Conservation (phyloP, 768 basidiomycete genomes). For the Agrocybe pediades region DNA sequence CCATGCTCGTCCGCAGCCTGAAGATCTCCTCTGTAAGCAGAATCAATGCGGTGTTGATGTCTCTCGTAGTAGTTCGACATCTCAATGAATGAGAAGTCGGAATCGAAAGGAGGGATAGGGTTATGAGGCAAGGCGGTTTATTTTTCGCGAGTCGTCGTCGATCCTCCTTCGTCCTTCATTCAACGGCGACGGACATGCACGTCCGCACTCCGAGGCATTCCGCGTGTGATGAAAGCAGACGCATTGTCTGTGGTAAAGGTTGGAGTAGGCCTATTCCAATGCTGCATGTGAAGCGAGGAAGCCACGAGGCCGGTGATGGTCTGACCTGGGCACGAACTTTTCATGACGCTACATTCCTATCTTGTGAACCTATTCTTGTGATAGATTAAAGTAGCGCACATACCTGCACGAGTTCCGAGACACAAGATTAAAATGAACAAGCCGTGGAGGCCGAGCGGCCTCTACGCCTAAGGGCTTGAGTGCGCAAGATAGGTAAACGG, state of each 20-base stretch:
- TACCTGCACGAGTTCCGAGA: too few relatives aligned
- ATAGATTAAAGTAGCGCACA: too few relatives aligned
- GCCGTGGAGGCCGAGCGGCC: too few relatives aligned
- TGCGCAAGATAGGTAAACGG: too few relatives aligned
- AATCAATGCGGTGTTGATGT: constrained; percentile 16
- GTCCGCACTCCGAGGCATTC: neutral
- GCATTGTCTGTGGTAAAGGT: neutral
- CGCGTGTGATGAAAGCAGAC: neutral
- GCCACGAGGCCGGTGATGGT: constrained; percentile 1
- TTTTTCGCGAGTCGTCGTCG: neutral
- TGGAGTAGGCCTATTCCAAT: neutral
- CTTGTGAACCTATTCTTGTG: too few relatives aligned
- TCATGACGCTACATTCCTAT: neutral
- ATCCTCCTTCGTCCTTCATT: too few relatives aligned
- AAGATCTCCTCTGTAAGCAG: constrained; percentile 16
- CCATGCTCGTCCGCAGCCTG: constrained; percentile 17
- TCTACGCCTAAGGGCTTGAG: too few relatives aligned
- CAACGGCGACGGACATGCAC: neutral
- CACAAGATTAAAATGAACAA: too few relatives aligned
- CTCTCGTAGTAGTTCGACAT: constrained; percentile 26
- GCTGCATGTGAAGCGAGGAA: neutral
- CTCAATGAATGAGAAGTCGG: constrained; percentile 1
- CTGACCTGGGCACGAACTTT: neutral
- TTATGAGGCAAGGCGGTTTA: neutral
- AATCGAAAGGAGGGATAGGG: neutral